Conservation (phyloP, 768 basidiomycete genomes). For the Pleurotus djamor region DNA sequence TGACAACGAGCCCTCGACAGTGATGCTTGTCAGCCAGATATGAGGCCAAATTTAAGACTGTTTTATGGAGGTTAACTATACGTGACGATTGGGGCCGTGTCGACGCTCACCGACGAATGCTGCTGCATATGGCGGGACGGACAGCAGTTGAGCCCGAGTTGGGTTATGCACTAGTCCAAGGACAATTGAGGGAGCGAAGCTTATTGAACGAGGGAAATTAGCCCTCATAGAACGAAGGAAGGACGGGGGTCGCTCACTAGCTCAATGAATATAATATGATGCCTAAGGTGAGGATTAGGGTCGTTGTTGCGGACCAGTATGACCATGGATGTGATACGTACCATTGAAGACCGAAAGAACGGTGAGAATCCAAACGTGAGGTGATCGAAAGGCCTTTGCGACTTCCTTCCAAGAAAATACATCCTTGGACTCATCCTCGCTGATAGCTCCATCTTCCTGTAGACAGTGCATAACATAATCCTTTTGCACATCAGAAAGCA, state of each 20-base stretch:
- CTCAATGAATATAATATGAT: slow-evolving; percentile 13
- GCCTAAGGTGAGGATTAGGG: neutral
- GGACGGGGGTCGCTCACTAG: slow-evolving; percentile 13
- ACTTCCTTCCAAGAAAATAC: slow-evolving; percentile 38
- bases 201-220: slow-evolving; percentile 15
- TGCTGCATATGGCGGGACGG: slow-evolving; percentile 39
- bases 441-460: slow-evolving; percentile 21
- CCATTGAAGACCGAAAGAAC: slow-evolving; percentile 32
- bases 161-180: slow-evolving; percentile 42
- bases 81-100: neutral
- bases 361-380: slow-evolving; percentile 32
- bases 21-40: slow-evolving; percentile 23
- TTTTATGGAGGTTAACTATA: neutral
- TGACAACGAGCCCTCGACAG: slow-evolving; percentile 22
- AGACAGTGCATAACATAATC: slow-evolving; percentile 38
- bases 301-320: neutral
- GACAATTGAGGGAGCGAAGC: slow-evolving; percentile 63
- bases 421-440: slow-evolving; percentile 20
- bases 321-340: neutral
- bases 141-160: slow-evolving; percentile 45
- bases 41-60: slow-evolving; percentile 20
- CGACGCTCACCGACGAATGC: slow-evolving; percentile 22
- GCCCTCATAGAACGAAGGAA: slow-evolving; percentile 25
- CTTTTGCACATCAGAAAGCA: slow-evolving; percentile 34
- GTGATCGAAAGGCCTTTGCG: slow-evolving; percentile 21